Percentiles rank a stretch among this genome's conserved stretches.
phyloP scores from a whole-genome alignment of 495 filamentous ascomycete genomes.

The Bacidia rubella region DNA sequence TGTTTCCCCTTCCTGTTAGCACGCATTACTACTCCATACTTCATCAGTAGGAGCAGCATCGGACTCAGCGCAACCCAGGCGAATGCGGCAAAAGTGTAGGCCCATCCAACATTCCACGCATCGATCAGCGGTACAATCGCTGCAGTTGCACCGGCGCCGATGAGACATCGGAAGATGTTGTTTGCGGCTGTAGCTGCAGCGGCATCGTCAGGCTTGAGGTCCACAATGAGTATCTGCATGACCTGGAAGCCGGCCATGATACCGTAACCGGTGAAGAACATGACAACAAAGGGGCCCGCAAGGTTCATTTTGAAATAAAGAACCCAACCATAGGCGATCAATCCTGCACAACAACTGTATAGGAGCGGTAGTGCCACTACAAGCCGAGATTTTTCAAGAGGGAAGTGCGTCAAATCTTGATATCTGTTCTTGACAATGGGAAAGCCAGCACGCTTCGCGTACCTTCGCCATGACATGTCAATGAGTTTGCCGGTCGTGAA shows the following conservation, averaged over 20 bases:
- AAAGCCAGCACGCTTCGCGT: constrained; percentile 12
- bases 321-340: constrained; percentile 39
- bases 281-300: constrained; percentile 24
- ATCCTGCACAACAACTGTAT: constrained; percentile 22
- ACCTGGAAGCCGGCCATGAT: constrained; percentile 24
- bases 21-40: constrained; percentile 24
- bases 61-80: constrained; percentile 41
- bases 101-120: constrained; percentile 53
- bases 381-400: constrained; percentile 37
- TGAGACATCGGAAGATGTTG: constrained; percentile 52
- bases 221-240: constrained; percentile 42
- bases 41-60: constrained; percentile 32
- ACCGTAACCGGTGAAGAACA: constrained; percentile 25
- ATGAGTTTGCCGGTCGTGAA: constrained; percentile 15
- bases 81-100: constrained; percentile 50
- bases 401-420: constrained; percentile 29
- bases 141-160: constrained; percentile 54
- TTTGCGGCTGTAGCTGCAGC: constrained; percentile 56
- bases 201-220: constrained; percentile 47
- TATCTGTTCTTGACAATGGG: constrained; percentile 7
- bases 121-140: constrained; percentile 52
- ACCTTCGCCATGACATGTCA: constrained; percentile 14
- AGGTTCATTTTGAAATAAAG: constrained; percentile 24
- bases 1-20: background rate
- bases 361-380: constrained; percentile 27